Conservation (phyloP, 2,329 filamentous ascomycete genomes). For the Pseudogymnoascus sp. region DNA sequence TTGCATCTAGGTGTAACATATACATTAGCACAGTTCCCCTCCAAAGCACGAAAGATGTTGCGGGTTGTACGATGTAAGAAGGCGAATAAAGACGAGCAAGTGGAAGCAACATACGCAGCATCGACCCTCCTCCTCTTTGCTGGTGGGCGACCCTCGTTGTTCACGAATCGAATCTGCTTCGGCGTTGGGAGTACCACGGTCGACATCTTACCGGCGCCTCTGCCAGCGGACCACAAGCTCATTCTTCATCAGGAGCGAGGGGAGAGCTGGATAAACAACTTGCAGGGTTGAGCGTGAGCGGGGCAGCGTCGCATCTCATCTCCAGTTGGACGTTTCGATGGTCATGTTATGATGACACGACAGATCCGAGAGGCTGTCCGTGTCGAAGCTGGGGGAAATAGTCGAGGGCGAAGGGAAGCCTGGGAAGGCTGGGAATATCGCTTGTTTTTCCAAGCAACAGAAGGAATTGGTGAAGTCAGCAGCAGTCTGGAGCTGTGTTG, state of each 20-base stretch:
- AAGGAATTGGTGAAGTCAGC: constrained; percentile 2
- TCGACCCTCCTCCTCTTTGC: constrained; percentile 73
- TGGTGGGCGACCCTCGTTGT: constrained; percentile 73
- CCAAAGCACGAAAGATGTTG: constrained; percentile 3
- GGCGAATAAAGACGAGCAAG: constrained; percentile 14
- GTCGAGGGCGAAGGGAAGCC: not conserved
- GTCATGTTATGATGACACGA: constrained; percentile 6
- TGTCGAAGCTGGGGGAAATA: not conserved
- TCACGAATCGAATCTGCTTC: constrained; percentile 70
- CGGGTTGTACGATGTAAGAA: constrained; percentile 8
- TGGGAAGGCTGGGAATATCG: not conserved
- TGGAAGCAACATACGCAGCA: constrained; percentile 55
- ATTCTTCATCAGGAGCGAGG: constrained; percentile 7
- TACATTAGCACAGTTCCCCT: constrained; percentile 6
- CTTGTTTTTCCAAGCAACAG: not conserved
- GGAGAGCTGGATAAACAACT: not conserved
- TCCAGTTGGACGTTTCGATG: constrained; percentile 5
- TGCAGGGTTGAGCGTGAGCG: not conserved
- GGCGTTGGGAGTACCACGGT: constrained; percentile 29
- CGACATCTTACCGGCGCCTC: constrained; percentile 8
- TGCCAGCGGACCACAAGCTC: constrained; percentile 8
- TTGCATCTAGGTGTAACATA: constrained; percentile 45
- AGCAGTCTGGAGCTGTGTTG: constrained; percentile 3
- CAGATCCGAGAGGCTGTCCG: not conserved
- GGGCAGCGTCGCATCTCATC: constrained; percentile 7